These are phyloP conservation scores for Perilla frutescens DNA, from an alignment of 257 asterid species.

Conservation along the genomic window DNA sequence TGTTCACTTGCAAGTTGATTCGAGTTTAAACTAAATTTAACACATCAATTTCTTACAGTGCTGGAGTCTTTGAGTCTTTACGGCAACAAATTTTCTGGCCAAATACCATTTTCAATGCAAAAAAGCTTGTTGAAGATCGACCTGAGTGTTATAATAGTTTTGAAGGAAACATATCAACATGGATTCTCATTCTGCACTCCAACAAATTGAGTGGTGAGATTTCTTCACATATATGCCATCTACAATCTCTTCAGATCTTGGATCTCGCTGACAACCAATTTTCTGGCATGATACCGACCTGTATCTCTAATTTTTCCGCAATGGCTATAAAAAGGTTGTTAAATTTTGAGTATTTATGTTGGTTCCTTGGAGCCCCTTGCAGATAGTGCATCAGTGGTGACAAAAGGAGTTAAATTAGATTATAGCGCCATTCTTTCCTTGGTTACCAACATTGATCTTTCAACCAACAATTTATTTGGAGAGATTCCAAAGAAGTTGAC, in stretches of 20 bases:
- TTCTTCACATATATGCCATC: slow-evolving; percentile 33
- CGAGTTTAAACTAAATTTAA: no score
- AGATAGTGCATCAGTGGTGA: not conserved
- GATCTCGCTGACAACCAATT: slow-evolving; percentile 37
- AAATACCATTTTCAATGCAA: slow-evolving; percentile 29
- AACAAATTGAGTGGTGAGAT: no score
- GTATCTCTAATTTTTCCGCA: slow-evolving; percentile 37
- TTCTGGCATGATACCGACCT: slow-evolving; percentile 33
- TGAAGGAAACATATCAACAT: slow-evolving; percentile 34
- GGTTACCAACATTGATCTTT: slow-evolving; percentile 6
- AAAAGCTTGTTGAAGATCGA: slow-evolving; percentile 36
- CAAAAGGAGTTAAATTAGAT: not conserved
- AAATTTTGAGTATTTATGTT: no score
- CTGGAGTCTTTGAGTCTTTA: slow-evolving; percentile 37
- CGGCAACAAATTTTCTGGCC: slow-evolving; percentile 32
- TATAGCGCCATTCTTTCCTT: not conserved
- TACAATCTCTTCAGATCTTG: slow-evolving; percentile 36
- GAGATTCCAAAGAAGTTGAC: slow-evolving; percentile 25
- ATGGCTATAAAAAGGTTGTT: not conserved
- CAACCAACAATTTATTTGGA: slow-evolving; percentile 16
- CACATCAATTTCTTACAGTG: no score
- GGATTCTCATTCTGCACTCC: slow-evolving; percentile 41
- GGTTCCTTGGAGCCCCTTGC: no score
- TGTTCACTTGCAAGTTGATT: no score
- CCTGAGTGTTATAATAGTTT: slow-evolving; percentile 33